Conservation (phyloP, 2,329 filamentous ascomycete genomes). For the Pseudogymnoascus verrucosus region DNA sequence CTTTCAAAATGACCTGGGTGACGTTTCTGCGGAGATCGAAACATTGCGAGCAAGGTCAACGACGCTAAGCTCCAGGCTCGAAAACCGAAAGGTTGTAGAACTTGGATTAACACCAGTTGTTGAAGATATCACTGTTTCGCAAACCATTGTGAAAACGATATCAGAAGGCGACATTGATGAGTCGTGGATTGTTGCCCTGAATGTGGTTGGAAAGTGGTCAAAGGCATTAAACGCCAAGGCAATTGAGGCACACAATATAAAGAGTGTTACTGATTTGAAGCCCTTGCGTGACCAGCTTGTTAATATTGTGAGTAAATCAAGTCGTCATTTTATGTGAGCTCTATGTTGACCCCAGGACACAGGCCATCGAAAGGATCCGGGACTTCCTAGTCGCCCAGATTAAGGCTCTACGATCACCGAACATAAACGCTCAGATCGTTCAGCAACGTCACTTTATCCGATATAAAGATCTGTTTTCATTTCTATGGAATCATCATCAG, state of each 20-base stretch:
- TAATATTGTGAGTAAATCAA: conserved; percentile 51
- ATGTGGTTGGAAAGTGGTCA: conserved; percentile 74
- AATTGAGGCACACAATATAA: conserved; percentile 54
- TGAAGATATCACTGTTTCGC: conserved; percentile 84
- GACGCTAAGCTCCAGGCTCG: conserved; percentile 72
- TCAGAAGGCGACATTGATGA: conserved; percentile 86
- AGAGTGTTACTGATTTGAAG: conserved; percentile 73
- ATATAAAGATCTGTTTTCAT: conserved; percentile 82
- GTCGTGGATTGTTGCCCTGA: conserved; percentile 72
- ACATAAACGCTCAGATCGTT: conserved; percentile 94
- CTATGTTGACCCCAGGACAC: conserved; percentile 15
- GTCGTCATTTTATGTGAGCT: conserved; percentile 9
- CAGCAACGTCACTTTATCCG: conserved; percentile 86
- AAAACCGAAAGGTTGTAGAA: conserved; percentile 85
- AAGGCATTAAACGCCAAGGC: conserved; percentile 61
- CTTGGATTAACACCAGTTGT: conserved; percentile 80
- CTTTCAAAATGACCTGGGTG: conserved; percentile 87
- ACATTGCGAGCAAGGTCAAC: conserved; percentile 80
- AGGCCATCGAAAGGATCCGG: conserved; percentile 87
- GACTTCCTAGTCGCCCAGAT: conserved; percentile 94
- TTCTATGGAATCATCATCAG: conserved; percentile 73
- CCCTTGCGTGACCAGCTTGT: conserved; percentile 79
- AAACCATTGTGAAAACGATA: conserved; percentile 74
- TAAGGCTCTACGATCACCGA: conserved; percentile 85
- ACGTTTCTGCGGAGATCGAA: conserved; percentile 92